Evolutionary conservation across 192 early-diverging fungal species (phyloP), one percentile per base, ranked within the genome.

Genomic region (Gorgonomyces haynaldii): DNA sequence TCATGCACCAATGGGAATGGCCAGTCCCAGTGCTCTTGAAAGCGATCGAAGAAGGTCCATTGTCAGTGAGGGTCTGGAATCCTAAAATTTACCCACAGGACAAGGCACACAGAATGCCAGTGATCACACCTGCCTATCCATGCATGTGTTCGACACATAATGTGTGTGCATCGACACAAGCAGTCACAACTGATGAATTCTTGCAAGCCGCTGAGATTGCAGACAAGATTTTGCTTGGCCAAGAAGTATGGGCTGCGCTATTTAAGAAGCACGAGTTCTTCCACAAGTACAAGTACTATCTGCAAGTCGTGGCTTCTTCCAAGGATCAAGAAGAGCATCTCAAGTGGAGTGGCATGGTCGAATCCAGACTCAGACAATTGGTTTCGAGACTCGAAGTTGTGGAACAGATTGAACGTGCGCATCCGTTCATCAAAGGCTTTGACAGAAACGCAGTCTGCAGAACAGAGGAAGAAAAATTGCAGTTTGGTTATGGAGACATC

Each of bases 61-160:
- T 91, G 17, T 76, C 79, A 29, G 81, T 93, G 6, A 69, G 85
- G 22, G 87, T 96, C 5, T 98, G 95, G 95, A 98, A 98, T 58
- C 92, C 95, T 41, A 78, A 78, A 58, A 46, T 91, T 2, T 89
- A 93, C 61, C 71, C 78, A 0, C 65, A 68, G 5, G 91, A 98
- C 56, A 68, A 65, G 45, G 68, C 56, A 4, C 95, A 98, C 59
- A 70, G 77, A 19, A 95, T 98, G 90, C 95, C 95, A 4, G 88
- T 98, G 45, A 98, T 98, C 54, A 98, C 95, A 7, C 95, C 95
- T 3, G 91, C 95, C 1, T 98, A 98, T 51, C 95, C 95, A 22
- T 89, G 87, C 19, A 96, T 93, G 91, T 96, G 92, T 60, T 79
- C 91, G 2, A 98, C 95, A 1, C 92, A 96, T 63, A 98, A 96